These are phyloP conservation scores for Picea glauca DNA, from an alignment of 75 land plant species.

Conservation along the genomic window DNA sequence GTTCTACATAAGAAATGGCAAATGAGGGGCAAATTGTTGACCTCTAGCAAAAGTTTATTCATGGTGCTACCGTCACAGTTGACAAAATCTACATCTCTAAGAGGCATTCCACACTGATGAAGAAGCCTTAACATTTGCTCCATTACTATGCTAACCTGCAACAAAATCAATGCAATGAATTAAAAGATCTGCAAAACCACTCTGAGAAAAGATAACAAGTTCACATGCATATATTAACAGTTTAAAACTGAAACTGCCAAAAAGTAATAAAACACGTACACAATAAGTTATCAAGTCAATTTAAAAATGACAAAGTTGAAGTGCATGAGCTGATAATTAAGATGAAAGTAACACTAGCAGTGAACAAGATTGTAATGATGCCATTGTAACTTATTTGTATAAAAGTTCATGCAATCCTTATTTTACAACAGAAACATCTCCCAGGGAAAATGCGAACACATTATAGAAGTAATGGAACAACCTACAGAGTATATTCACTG, in stretches of 20 bases:
- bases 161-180: not conserved
- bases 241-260: not conserved
- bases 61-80: constrained; percentile 90
- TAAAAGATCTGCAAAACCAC: not conserved
- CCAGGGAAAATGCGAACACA: too few relatives aligned
- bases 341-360: too few relatives aligned
- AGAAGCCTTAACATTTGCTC: constrained; percentile 97
- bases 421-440: too few relatives aligned
- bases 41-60: constrained; percentile 89
- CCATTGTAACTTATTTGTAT: too few relatives aligned
- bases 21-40: constrained; percentile 12
- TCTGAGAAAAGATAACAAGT: not conserved
- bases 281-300: not conserved
- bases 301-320: too few relatives aligned
- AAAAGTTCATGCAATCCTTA: too few relatives aligned
- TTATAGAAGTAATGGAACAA: too few relatives aligned
- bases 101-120: constrained; percentile 89
- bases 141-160: constrained; percentile 97
- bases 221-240: not conserved
- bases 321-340: too few relatives aligned
- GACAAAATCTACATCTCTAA: constrained; percentile 84
- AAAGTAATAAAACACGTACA: not conserved
- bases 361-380: too few relatives aligned
- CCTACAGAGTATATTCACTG: too few relatives aligned
- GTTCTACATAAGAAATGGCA: not conserved